These are phyloP conservation scores for Malus fusca DNA, from an alignment of 306 rosid genomes.

Conservation along the genomic window DNA sequence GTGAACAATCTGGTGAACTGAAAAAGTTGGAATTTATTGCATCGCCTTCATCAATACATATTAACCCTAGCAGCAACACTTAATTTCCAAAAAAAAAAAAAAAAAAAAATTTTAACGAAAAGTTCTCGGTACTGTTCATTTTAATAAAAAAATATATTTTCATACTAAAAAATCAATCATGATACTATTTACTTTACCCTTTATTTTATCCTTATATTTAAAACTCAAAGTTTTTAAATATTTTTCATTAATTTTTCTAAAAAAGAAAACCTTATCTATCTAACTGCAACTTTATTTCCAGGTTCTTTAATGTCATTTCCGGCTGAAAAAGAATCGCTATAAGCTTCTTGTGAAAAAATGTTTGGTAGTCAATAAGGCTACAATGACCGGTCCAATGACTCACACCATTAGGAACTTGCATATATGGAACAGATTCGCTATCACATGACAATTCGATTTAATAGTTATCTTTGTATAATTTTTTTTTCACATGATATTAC, in stretches of 20 bases:
- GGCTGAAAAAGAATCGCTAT: background rate
- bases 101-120: no score
- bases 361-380: background rate
- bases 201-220: no score
- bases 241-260: no score
- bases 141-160: no score
- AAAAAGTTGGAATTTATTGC: background rate
- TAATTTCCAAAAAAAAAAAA: no score
- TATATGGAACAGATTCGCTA: no score
- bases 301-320: background rate
- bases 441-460: no score
- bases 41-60: background rate
- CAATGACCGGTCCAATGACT: background rate
- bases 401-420: background rate
- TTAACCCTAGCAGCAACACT: background rate
- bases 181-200: no score
- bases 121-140: accelerated
- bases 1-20: background rate
- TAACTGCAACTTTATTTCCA: background rate
- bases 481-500: no score
- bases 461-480: no score
- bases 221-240: no score
- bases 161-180: no score
- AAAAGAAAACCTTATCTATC: background rate
- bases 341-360: background rate